Evolutionary conservation across 345 rosid genomes (phyloP).

Genomic region (Salix brachista): DNA sequence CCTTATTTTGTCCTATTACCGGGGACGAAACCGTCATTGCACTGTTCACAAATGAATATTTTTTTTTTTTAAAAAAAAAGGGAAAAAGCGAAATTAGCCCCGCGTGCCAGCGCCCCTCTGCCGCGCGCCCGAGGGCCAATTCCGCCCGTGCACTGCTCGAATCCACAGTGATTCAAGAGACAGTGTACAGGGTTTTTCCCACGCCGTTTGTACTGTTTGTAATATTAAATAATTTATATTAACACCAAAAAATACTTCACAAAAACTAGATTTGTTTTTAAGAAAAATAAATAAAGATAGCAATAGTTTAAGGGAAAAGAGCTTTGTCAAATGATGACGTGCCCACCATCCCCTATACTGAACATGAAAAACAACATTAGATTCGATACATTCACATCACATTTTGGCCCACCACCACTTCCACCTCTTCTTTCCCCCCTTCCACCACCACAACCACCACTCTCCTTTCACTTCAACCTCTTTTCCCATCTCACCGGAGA

Average conservation of each 20-base stretch:
- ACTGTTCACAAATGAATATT: too few relatives aligned
- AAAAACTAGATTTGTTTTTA: not conserved
- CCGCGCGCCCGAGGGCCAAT: too few relatives aligned
- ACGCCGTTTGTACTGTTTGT: too few relatives aligned
- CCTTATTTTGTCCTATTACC: too few relatives aligned
- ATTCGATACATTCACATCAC: conserved; percentile 6
- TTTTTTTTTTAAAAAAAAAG: too few relatives aligned
- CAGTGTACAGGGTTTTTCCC: too few relatives aligned
- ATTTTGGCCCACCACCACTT: conserved; percentile 8
- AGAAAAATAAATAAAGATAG: not conserved
- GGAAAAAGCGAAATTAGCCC: too few relatives aligned
- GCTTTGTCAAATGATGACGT: conserved; percentile 42
- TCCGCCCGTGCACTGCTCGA: too few relatives aligned
- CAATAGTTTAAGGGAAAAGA: not conserved
- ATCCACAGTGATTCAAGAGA: too few relatives aligned
- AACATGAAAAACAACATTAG: conserved; percentile 3
- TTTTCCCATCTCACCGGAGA: conserved; percentile 8
- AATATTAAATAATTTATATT: too few relatives aligned
- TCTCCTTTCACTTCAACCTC: not conserved
- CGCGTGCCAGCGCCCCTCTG: too few relatives aligned
- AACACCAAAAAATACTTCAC: not conserved
- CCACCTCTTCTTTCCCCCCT: not conserved
- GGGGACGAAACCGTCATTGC: too few relatives aligned
- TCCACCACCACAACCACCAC: not conserved
- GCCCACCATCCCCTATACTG: conserved; percentile 7